Conservation (phyloP, 2,329 filamentous ascomycete species). For the Aspergillus sp. region DNA sequence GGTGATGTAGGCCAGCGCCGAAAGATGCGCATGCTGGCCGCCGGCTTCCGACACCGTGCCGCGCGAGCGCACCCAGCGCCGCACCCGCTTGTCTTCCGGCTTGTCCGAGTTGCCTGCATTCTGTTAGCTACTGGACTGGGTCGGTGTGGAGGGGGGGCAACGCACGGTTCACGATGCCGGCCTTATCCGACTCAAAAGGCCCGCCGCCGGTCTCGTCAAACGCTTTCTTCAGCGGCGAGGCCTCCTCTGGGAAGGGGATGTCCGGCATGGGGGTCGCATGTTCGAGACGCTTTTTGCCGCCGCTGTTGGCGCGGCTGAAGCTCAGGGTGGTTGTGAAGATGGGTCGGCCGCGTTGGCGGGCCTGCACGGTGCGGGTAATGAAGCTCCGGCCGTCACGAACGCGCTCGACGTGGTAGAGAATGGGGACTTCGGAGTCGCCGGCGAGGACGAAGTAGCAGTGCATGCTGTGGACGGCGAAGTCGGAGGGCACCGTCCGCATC, state of each 20-base stretch:
- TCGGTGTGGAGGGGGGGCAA: constrained; percentile 3
- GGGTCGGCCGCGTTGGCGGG: constrained; percentile 77
- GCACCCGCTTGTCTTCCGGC: constrained; percentile 65
- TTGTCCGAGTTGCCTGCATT: constrained; percentile 40
- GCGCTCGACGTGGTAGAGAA: constrained; percentile 92
- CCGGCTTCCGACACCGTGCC: constrained; percentile 71
- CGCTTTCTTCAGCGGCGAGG: constrained; percentile 22
- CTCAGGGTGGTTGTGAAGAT: constrained; percentile 97
- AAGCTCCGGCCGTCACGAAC: constrained; percentile 89
- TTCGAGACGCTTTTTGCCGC: constrained; percentile 54
- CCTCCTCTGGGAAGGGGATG: constrained; percentile 43
- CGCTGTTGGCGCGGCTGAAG: constrained; percentile 65
- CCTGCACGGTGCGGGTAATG: constrained; percentile 92
- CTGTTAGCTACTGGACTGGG: background rate
- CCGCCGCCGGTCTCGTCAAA: constrained; percentile 30
- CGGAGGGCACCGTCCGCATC: constrained; percentile 74
- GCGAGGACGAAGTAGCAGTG: constrained; percentile 99
- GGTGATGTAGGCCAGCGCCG: constrained; percentile 87
- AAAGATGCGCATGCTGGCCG: constrained; percentile 76
- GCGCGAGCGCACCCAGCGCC: constrained; percentile 49
- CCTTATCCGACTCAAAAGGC: constrained; percentile 59
- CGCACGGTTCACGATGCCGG: constrained; percentile 56
- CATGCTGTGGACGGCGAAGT: constrained; percentile 90
- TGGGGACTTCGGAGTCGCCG: constrained; percentile 77
- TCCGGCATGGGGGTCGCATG: constrained; percentile 65